phyloP scores from a whole-genome alignment of 202 grass and related monocot genomes.

The Digitaria exilis region DNA sequence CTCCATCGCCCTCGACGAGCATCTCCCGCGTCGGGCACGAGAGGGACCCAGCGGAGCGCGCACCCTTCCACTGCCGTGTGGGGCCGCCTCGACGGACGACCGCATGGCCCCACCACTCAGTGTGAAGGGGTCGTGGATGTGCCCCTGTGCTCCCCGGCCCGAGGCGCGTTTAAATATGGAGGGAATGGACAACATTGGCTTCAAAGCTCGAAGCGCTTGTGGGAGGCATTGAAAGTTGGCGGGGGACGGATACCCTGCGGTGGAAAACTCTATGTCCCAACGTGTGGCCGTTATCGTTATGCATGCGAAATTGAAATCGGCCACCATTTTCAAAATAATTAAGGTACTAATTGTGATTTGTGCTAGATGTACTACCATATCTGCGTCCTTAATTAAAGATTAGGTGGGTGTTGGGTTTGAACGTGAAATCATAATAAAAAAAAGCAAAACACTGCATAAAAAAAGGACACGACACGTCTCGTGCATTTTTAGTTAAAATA shows the following conservation, averaged over 20 bases:
- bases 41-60: too few species aligned
- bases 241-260: background rate
- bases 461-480: background rate
- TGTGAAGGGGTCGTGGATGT: background rate
- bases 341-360: background rate
- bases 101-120: rapidly evolving
- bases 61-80: background rate
- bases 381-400: background rate
- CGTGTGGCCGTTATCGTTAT: background rate
- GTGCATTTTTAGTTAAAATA: background rate
- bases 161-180: slow-evolving; percentile 49
- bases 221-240: slow-evolving; percentile 17
- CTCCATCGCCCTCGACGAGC: background rate
- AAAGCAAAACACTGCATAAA: too few species aligned
- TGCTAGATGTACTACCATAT: background rate
- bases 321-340: background rate
- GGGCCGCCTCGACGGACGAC: rapidly evolving
- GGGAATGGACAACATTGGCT: slow-evolving; percentile 45
- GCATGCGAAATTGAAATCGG: too few species aligned
- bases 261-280: rapidly evolving
- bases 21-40: background rate
- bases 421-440: too few species aligned
- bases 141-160: background rate
- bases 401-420: background rate
- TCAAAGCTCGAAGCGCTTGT: background rate